Evolutionary conservation across 106 monocot species (phyloP).

Genomic region (Acanthochlamys bracteata): DNA sequence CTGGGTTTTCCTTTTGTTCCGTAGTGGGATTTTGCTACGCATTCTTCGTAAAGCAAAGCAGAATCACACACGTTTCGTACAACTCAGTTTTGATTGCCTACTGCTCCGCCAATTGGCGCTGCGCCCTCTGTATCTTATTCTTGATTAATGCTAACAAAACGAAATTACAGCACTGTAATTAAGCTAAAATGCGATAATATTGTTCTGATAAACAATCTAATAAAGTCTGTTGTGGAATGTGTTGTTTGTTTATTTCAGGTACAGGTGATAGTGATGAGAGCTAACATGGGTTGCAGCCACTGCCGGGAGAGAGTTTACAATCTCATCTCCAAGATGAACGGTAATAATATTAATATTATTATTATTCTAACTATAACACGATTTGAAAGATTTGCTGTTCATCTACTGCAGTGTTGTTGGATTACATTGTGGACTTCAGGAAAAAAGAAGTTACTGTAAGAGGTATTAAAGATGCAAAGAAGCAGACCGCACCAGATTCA

Average conservation of each 20-base stretch:
- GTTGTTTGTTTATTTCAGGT: slow-evolving; percentile 21
- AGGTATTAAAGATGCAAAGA: slow-evolving; percentile 11
- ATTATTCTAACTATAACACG: neutral
- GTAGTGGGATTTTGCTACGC: no score
- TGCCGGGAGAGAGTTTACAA: slow-evolving; percentile 35
- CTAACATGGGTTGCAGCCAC: slow-evolving; percentile 51
- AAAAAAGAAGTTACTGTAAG: slow-evolving; percentile 40
- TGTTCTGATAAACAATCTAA: no score
- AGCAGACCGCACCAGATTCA: neutral
- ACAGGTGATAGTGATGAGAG: slow-evolving; percentile 52
- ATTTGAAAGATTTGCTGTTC: neutral
- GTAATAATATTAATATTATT: slow-evolving; percentile 20
- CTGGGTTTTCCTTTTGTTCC: no score
- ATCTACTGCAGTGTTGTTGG: slow-evolving; percentile 26
- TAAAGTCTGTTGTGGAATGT: no score
- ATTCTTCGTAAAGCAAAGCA: no score
- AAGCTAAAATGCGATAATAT: no score
- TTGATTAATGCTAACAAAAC: no score
- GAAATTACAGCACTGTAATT: no score
- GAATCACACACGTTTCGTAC: no score
- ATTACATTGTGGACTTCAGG: slow-evolving; percentile 46
- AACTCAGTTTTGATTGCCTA: no score
- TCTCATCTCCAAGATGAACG: slow-evolving; percentile 47
- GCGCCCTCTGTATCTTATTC: no score
- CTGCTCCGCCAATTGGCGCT: no score